Percentiles rank a stretch among this genome's conserved stretches.
Evolutionary conservation across 176 grass and related monocot genomes (phyloP).

Genomic region (maize (Zea mays)): Zm-B73-REFERENCE-NAM-5.0 NC_050103.1:22997001-22997500

Average conservation of each 20-base stretch:
- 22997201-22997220: background rate
- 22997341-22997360: slow-evolving; percentile 16
- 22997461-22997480: background rate
- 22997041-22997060: background rate
- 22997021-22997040: slow-evolving; percentile 8
- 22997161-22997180: background rate
- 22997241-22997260: background rate
- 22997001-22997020: background rate
- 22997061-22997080: background rate
- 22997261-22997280: background rate
- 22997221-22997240: background rate
- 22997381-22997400: background rate
- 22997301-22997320: background rate
- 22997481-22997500: background rate
- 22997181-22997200: background rate
- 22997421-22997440: background rate
- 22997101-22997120: background rate
- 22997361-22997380: background rate
- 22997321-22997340: background rate
- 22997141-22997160: background rate
- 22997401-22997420: background rate
- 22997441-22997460: background rate
- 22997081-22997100: background rate
- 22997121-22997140: slow-evolving; percentile 1
- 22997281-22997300: background rate